Evolutionary conservation across 2,329 filamentous ascomycete genomes (phyloP).

Genomic region (Penicillium janthinellum): DNA sequence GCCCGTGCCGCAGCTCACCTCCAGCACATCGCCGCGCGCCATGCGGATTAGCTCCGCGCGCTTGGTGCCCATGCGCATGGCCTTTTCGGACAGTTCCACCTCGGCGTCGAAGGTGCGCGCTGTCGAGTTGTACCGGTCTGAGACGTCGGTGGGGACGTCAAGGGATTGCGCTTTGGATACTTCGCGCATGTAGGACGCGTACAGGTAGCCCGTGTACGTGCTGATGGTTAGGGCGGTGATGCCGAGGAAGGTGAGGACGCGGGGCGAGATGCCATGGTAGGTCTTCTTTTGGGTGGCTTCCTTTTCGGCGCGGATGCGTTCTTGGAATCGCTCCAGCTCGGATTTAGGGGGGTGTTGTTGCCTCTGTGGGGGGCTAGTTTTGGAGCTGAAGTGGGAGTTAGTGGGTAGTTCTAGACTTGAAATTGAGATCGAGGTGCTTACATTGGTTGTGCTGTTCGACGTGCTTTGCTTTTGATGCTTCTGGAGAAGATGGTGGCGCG

Average conservation of each 20-base stretch:
- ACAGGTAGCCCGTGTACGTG: slow-evolving; percentile 48
- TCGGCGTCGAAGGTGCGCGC: slow-evolving; percentile 49
- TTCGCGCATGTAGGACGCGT: slow-evolving; percentile 45
- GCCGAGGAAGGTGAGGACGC: slow-evolving; percentile 41
- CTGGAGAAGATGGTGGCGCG: slow-evolving; percentile 10
- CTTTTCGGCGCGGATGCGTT: slow-evolving; percentile 13
- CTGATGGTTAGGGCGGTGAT: slow-evolving; percentile 45
- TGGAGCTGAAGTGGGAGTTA: slow-evolving; percentile 7
- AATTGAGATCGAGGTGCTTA: slow-evolving; percentile 8
- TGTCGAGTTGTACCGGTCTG: slow-evolving; percentile 49
- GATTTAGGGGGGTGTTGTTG: slow-evolving; percentile 21
- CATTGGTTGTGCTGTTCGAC: slow-evolving; percentile 22
- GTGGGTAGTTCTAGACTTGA: neutral
- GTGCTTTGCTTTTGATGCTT: slow-evolving; percentile 22
- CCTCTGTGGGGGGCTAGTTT: slow-evolving; percentile 24
- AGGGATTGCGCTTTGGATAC: slow-evolving; percentile 36
- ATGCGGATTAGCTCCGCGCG: slow-evolving; percentile 45
- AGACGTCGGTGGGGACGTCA: slow-evolving; percentile 45
- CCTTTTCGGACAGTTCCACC: slow-evolving; percentile 47
- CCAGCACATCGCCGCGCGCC: slow-evolving; percentile 51
- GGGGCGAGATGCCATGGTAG: slow-evolving; percentile 26
- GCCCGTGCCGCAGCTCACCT: slow-evolving; percentile 55
- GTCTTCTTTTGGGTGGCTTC: slow-evolving; percentile 1
- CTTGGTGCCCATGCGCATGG: slow-evolving; percentile 45
- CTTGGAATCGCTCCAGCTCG: slow-evolving; percentile 27